Conservation (phyloP, 1,284 basidiomycete genomes). For the Cystobasidium slooffiae region DNA sequence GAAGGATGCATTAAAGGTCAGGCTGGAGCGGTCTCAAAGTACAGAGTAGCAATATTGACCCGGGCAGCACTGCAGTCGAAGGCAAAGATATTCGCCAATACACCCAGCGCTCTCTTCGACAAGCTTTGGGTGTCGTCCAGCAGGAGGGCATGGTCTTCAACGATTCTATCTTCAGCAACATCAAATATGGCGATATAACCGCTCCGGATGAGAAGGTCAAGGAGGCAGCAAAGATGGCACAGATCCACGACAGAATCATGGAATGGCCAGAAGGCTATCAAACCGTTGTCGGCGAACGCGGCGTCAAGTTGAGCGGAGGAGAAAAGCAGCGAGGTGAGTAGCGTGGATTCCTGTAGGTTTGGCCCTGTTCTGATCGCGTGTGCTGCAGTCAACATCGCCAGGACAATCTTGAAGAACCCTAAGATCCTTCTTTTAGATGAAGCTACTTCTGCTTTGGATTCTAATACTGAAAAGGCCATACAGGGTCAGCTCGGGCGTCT, state of each 20-base stretch:
- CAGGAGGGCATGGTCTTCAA: conserved; percentile 57
- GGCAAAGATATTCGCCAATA: conserved; percentile 83
- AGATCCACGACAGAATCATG: conserved; percentile 78
- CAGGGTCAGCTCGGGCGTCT: conserved; percentile 72
- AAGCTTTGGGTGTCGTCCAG: conserved; percentile 65
- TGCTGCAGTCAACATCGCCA: conserved; percentile 72
- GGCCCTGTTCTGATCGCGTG: background rate
- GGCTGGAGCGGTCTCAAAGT: no score
- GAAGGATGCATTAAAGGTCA: conserved; percentile 69
- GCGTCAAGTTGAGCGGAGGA: conserved; percentile 67
- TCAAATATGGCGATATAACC: conserved; percentile 46
- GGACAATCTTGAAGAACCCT: conserved; percentile 84
- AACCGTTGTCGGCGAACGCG: conserved; percentile 81
- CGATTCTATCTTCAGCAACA: conserved; percentile 44
- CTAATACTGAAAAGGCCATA: conserved; percentile 80
- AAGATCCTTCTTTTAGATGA: conserved; percentile 70
- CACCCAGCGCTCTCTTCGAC: conserved; percentile 74
- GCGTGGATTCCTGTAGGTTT: background rate
- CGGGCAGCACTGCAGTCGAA: conserved; percentile 63
- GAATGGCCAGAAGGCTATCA: conserved; percentile 76
- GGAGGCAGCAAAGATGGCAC: conserved; percentile 72
- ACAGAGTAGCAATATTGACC: no score
- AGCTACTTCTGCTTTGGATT: conserved; percentile 72
- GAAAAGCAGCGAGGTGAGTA: conserved; percentile 55
- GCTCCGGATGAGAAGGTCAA: conserved; percentile 72